phyloP scores from a whole-genome alignment of 305 asterid species.

The Solanum aculeatissimum region DNA sequence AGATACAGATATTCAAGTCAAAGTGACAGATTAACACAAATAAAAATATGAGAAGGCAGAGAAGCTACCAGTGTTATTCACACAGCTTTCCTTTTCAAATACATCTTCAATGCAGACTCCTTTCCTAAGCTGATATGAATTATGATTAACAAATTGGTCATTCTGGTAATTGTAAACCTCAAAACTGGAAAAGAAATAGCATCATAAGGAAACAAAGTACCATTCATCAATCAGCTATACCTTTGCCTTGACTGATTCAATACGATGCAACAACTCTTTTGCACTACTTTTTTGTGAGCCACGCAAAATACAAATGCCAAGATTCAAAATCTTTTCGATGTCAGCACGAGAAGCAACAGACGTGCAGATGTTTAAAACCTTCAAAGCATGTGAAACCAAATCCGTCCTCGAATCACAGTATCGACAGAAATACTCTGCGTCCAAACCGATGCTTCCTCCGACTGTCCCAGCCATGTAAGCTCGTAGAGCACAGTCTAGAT shows the following conservation, averaged over 20 bases:
- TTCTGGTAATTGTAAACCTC: not conserved
- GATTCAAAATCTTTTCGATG: constrained; percentile 31
- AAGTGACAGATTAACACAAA: not conserved
- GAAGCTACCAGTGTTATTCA: constrained; percentile 9
- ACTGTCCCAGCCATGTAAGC: constrained; percentile 78
- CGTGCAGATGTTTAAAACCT: constrained; percentile 34
- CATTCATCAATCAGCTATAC: constrained; percentile 25
- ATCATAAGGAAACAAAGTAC: constrained; percentile 3
- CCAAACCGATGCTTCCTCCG: constrained; percentile 59
- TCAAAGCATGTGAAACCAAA: constrained; percentile 40
- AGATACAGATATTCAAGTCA: not conserved
- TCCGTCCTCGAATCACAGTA: constrained; percentile 71
- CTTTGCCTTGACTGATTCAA: constrained; percentile 42
- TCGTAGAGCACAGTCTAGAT: constrained; percentile 58
- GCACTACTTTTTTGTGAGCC: constrained; percentile 38
- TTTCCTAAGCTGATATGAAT: constrained; percentile 33
- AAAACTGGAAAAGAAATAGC: not conserved
- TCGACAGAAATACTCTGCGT: constrained; percentile 71
- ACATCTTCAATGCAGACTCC: constrained; percentile 34
- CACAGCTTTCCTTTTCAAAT: constrained; percentile 27
- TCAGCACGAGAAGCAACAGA: constrained; percentile 26
- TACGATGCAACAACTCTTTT: constrained; percentile 27
- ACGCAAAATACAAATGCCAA: constrained; percentile 35
- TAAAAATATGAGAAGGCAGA: not conserved
- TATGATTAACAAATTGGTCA: constrained; percentile 13